Evolutionary conservation across 176 grass and related monocot species (phyloP).

Genomic region (Oryza meridionalis): DNA sequence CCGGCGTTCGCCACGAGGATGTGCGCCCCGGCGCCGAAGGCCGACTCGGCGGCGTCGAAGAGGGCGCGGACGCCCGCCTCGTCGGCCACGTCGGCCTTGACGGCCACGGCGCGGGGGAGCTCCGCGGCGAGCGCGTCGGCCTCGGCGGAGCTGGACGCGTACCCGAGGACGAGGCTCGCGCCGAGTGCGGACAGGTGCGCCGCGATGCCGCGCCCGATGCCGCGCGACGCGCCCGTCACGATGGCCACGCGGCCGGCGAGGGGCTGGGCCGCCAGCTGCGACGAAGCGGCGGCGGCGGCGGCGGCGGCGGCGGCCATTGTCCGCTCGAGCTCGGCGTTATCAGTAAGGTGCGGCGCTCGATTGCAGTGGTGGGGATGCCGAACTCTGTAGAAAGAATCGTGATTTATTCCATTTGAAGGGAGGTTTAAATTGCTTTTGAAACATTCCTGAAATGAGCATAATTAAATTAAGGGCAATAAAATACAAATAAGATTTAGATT

Average conservation of each 20-base stretch:
- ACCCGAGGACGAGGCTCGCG: conserved; percentile 63
- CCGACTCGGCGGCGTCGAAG: conserved; percentile 49
- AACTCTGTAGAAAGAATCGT: too few relatives aligned
- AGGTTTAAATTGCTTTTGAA: too few relatives aligned
- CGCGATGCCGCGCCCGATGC: conserved; percentile 59
- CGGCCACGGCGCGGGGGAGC: too few relatives aligned
- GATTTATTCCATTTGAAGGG: too few relatives aligned
- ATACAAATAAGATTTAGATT: too few relatives aligned
- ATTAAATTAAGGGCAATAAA: too few relatives aligned
- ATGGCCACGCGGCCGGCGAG: conserved; percentile 61
- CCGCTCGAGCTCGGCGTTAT: neutral
- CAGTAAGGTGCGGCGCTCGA: neutral
- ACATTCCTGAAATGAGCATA: too few relatives aligned
- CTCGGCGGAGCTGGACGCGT: conserved; percentile 32
- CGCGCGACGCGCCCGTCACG: conserved; percentile 55
- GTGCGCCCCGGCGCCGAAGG: too few relatives aligned
- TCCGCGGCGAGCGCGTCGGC: conserved; percentile 9
- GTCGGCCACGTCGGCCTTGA: neutral
- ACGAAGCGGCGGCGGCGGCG: neutral
- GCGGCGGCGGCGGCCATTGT: neutral
- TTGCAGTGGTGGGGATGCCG: too few relatives aligned
- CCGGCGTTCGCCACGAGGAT: too few relatives aligned
- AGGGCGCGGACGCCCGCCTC: conserved; percentile 39
- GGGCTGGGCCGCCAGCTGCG: neutral
- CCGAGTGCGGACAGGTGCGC: conserved; percentile 58